These are phyloP conservation scores for Skeletonema grethae DNA, from an alignment of 108 stramenopile genomes.

Conservation along the genomic window DNA sequence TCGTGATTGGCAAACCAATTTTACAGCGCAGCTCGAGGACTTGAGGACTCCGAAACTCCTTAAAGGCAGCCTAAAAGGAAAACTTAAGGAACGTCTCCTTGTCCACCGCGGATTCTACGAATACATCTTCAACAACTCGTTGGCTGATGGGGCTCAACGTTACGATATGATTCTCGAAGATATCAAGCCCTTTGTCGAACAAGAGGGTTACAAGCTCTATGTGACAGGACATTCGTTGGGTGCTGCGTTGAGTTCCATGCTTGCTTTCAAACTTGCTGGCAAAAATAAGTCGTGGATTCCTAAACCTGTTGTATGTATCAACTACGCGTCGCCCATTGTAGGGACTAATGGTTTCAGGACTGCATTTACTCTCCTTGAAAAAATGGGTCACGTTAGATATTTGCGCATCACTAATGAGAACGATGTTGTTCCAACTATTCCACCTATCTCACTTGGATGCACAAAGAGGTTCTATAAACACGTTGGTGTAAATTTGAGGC, in stretches of 20 bases:
- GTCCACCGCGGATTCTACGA: not conserved
- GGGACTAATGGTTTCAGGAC: constrained; percentile 5
- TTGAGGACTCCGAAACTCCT: not conserved
- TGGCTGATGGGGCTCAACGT: not conserved
- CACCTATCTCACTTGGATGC: not conserved
- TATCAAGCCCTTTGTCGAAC: not conserved
- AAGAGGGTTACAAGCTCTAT: not conserved
- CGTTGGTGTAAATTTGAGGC: not conserved
- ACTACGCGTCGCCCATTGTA: not conserved
- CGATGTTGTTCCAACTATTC: not conserved
- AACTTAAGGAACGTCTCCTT: not conserved
- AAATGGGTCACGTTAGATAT: not conserved
- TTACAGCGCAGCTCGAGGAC: not conserved
- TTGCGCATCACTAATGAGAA: not conserved
- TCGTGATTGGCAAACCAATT: constrained; percentile 1
- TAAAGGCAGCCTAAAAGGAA: not conserved
- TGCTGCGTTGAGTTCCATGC: constrained; percentile 6
- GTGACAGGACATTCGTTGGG: constrained; percentile 5
- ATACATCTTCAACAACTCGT: not conserved
- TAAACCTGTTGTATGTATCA: constrained; percentile 18
- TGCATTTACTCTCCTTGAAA: constrained; percentile 6
- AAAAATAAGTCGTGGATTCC: constrained; percentile 6
- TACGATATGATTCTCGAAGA: not conserved
- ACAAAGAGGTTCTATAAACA: not conserved
- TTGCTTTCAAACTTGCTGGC: constrained; percentile 11